Percentiles rank a stretch among this genome's conserved stretches.
phyloP scores from a whole-genome alignment of 805 yeast genomes.

The Zygotorulaspora danielsina region DNA sequence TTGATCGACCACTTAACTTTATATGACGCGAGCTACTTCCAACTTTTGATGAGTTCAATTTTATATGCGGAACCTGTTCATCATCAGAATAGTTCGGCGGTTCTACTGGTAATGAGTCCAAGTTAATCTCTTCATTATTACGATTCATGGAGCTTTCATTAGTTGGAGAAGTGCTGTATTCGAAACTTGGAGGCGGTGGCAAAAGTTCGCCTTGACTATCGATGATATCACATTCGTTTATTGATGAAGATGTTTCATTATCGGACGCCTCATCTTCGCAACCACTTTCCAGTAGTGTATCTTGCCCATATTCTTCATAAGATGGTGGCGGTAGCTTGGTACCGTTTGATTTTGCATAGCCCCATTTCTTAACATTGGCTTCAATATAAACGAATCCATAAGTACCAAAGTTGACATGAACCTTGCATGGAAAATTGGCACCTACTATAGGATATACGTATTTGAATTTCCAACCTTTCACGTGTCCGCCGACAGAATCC shows the following conservation, averaged over 20 bases:
- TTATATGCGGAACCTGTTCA: constrained; percentile 7
- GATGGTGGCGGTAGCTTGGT: constrained; percentile 91
- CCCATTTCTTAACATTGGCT: constrained; percentile 93
- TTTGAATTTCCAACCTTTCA: constrained; percentile 64
- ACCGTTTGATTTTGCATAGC: constrained; percentile 87
- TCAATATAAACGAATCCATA: constrained; percentile 86
- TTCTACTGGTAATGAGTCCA: constrained; percentile 35
- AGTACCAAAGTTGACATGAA: constrained; percentile 89
- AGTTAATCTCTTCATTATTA: constrained; percentile 32
- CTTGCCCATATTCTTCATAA: constrained; percentile 73
- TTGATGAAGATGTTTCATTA: constrained; percentile 31
- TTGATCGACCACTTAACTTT: neutral
- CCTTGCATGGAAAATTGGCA: constrained; percentile 69
- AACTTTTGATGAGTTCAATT: constrained; percentile 5
- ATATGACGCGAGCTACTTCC: constrained; percentile 8
- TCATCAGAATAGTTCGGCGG: constrained; percentile 39
- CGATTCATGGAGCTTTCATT: constrained; percentile 1
- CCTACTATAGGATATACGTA: constrained; percentile 87
- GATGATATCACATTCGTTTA: constrained; percentile 25
- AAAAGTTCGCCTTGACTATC: constrained; percentile 30
- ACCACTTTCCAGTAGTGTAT: constrained; percentile 64
- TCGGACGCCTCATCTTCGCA: constrained; percentile 47
- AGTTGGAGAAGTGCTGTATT: constrained; percentile 30
- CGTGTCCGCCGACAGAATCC: constrained; percentile 74
- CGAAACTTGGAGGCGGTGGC: constrained; percentile 40